Base-by-base conservation (phyloP, 352 stramenopile genomes). In the Globisporangium alternatum region DNA sequence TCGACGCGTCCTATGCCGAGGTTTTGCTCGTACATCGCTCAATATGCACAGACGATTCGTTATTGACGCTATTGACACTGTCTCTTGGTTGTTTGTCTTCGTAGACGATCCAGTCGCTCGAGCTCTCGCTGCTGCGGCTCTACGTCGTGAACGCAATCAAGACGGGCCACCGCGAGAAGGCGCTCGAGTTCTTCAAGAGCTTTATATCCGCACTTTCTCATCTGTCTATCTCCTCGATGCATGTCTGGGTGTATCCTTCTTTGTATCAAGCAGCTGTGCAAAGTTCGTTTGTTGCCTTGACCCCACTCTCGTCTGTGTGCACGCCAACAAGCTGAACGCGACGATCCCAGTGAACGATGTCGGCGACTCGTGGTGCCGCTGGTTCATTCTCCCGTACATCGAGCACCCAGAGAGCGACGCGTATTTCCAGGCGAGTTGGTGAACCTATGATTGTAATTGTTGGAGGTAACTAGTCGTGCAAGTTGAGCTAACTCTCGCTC, bases 351-450 rank as follows among this genome's bases (percentile, higher is more conserved):
- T 25, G 25, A 63, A 67, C 25, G 66, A 57, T 15, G 62, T 58
- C 5, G 41, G 60, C 2, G 80, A 91, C 44, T 84, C 80, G 43
- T 94, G 86, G 86, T 76, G 75, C 69, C 81, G 81, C 17, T 94
- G 86, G 86, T 94, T 94, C 70, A 89, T 91, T 37, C 66, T 92
- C 51, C 86, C 86, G 9, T 94, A 89, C 69, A 82, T 92, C 22
- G 77, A 88, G 21, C 71, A 80, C n/a, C 81, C 86, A 4, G 86
- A 92, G 65, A 78, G 37, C 5, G 86, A 94, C 52, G 45, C 81
- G 12, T 91, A 90, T 62, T 94, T 94, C 47, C 77, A 83, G 35
- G 70, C 81, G 56, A 43, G 75, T 76, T 28, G 1, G 1, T 49
- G 33, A 30, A 0, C 48, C 1, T 12, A 3, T 33, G 12, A 22